A percentile compares a stretch with the other conserved stretches of the same genome.
Conservation (phyloP, 2,329 filamentous ascomycete genomes). For the Sporothrix sp. region DNA sequence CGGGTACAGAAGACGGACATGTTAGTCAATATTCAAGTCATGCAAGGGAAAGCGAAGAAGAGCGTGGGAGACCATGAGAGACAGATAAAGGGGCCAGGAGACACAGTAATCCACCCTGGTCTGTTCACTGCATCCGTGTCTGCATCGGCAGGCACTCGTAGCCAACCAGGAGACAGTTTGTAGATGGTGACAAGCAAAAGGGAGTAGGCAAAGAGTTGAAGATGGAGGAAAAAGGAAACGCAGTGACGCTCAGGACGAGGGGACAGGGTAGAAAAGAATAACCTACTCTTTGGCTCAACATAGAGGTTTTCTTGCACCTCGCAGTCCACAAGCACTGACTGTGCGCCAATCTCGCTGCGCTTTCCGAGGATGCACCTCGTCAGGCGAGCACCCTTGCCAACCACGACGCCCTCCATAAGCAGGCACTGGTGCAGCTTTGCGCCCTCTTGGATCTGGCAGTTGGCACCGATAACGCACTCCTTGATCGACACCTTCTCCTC, state of each 20-base stretch:
- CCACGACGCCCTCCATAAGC: slow-evolving; percentile 81
- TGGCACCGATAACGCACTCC: slow-evolving; percentile 77
- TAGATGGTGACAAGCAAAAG: background rate
- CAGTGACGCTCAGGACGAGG: no score
- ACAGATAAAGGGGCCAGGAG: background rate
- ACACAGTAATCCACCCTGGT: no score
- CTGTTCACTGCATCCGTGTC: no score
- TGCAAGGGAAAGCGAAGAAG: background rate
- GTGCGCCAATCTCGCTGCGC: slow-evolving; percentile 72
- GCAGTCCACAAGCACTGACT: slow-evolving; percentile 71
- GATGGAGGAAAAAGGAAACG: background rate
- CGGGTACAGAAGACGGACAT: slow-evolving; percentile 11
- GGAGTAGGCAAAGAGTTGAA: background rate
- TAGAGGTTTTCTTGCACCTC: slow-evolving; percentile 87
- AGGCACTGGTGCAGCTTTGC: slow-evolving; percentile 79
- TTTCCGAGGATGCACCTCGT: slow-evolving; percentile 81
- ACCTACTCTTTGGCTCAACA: slow-evolving; percentile 66
- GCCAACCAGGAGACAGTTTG: no score
- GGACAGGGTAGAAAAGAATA: background rate
- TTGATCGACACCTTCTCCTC: slow-evolving; percentile 89
- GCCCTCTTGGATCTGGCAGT: slow-evolving; percentile 78
- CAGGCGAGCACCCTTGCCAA: slow-evolving; percentile 75
- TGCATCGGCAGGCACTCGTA: no score
- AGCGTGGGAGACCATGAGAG: background rate
- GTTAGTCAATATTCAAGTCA: slow-evolving; percentile 2